A percentile compares a stretch with the other conserved stretches of the same genome.
Conservation (phyloP, 1,284 basidiomycete species). For the Austropuccinia psidii region DNA sequence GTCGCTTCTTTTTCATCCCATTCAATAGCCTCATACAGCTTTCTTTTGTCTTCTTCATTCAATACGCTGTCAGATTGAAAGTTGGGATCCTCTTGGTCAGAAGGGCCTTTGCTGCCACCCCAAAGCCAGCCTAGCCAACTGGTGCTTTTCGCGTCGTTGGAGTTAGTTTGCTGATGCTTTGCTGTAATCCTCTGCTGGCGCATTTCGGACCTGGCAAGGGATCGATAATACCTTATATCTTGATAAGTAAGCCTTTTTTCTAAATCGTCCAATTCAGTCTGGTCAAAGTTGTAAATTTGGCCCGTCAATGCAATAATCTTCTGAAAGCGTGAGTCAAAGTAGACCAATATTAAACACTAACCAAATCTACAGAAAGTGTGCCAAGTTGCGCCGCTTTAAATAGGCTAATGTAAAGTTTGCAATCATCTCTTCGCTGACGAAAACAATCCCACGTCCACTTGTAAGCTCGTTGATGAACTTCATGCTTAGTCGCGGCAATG, state of each 20-base stretch:
- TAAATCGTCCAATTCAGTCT: constrained; percentile 57
- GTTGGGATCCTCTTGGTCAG: constrained; percentile 47
- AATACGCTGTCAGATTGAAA: constrained; percentile 60
- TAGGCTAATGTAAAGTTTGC: constrained; percentile 69
- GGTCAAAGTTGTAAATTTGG: too few relatives aligned
- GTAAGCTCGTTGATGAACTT: constrained; percentile 72
- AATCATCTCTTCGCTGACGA: constrained; percentile 75
- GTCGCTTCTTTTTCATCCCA: constrained; percentile 70
- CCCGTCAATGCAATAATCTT: too few relatives aligned
- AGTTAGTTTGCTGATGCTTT: constrained; percentile 49
- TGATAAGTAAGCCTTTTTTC: constrained; percentile 84
- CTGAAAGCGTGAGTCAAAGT: too few relatives aligned
- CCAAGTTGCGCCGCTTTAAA: constrained; percentile 57
- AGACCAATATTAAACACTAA: too few relatives aligned
- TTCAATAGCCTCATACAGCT: constrained; percentile 89
- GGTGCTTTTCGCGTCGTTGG: constrained; percentile 52
- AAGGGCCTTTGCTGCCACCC: constrained; percentile 53
- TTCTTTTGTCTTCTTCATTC: constrained; percentile 84
- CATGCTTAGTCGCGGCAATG: constrained; percentile 68
- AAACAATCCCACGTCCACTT: constrained; percentile 94
- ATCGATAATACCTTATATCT: constrained; percentile 95
- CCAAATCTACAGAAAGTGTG: not conserved
- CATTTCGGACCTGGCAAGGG: constrained; percentile 80
- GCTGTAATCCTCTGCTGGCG: constrained; percentile 67
- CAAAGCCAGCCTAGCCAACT: constrained; percentile 81